These are phyloP conservation scores for Tetrapyrgos nigripes DNA, from an alignment of 1,284 basidiomycete species.

Conservation along the genomic window DNA sequence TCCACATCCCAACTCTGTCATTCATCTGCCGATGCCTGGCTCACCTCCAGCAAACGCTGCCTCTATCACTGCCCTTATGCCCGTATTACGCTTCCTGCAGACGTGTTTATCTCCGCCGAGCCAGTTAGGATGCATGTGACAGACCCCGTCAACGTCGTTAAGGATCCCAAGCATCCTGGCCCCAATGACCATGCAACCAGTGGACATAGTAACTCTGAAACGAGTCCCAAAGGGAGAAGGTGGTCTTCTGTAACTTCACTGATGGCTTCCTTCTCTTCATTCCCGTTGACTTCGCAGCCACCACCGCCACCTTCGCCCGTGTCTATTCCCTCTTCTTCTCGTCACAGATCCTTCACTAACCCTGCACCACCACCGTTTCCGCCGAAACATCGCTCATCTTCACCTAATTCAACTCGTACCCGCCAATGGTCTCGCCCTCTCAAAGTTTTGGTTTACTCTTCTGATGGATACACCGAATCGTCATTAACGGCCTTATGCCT, in stretches of 20 bases:
- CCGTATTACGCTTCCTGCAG: conserved; percentile 68
- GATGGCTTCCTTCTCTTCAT: conserved; percentile 41
- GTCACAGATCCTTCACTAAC: conserved; percentile 18
- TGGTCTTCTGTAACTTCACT: conserved; percentile 47
- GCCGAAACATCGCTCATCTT: conserved; percentile 19
- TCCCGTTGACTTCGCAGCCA: conserved; percentile 22
- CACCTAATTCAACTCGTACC: conserved; percentile 22
- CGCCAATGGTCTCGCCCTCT: conserved; percentile 55
- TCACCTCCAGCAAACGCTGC: conserved; percentile 57
- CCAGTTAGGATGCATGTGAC: conserved; percentile 3
- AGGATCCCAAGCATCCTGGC: neutral
- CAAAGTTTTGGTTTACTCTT: conserved; percentile 75
- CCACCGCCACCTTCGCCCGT: conserved; percentile 6
- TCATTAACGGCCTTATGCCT: conserved; percentile 88
- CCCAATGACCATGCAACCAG: neutral
- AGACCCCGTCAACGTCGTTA: neutral
- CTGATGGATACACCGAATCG: conserved; percentile 92
- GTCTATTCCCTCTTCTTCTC: conserved; percentile 9
- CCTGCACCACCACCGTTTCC: conserved; percentile 25
- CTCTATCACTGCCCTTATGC: conserved; percentile 57
- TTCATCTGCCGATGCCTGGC: conserved; percentile 77
- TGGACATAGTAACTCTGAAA: neutral
- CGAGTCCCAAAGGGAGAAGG: conserved; percentile 29
- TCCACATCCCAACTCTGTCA: conserved; percentile 70
- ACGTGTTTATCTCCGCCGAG: conserved; percentile 57